Evolutionary conservation across 192 early-diverging fungal species (phyloP), one percentile per base, ranked within the genome.

Genomic region (Bifiguratus adelaidae): DNA sequence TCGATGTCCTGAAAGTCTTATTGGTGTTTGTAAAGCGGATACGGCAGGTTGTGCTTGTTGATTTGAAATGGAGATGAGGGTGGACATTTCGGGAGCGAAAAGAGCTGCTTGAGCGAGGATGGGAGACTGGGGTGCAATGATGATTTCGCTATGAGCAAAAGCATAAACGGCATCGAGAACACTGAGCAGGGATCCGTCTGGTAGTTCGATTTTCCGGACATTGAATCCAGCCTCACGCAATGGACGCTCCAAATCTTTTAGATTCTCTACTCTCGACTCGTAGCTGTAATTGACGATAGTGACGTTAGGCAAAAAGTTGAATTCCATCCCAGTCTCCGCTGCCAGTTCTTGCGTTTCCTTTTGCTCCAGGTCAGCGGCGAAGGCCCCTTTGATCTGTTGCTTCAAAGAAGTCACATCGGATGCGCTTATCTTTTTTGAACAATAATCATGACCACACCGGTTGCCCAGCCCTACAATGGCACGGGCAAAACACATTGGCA

Each of bases 381-480:
- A 40, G 37, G 16, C 18, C 7, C 5, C 7, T 15, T 20, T 15
- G 13, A 40, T 11, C 7, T 5, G 7, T 15, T 15, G 22, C 18
- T 15, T 15, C 5, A 40, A 13, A 21, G 37, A 7, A 15, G 37
- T 5, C 7, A 13, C 4, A 21, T 40, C 37, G 37, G 6, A 7
- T 15, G 18, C 18, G 7, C 7, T 15, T 7, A 40, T 7, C 18
- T 15, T 7, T 5, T 5, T 5, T 5, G 7, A 7, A 21, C 37
- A 40, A 21, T 5, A 5, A 21, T 0, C 0, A 15, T 40, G 0
- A 21, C 1, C 7, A 13, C 63, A 65, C 21, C 53, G 19, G 15
- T 55, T 37, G 2, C 53, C 57, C 0, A 53, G 37, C 7, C 54
- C 64, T 0, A 63, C 47, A 1, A 67, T 48, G 2, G 60, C 65